Percentiles rank a stretch among this genome's conserved stretches.
These are phyloP conservation scores for Vaucheria bursata DNA, from an alignment of 352 stramenopile genomes.

Conservation along the genomic window DNA sequence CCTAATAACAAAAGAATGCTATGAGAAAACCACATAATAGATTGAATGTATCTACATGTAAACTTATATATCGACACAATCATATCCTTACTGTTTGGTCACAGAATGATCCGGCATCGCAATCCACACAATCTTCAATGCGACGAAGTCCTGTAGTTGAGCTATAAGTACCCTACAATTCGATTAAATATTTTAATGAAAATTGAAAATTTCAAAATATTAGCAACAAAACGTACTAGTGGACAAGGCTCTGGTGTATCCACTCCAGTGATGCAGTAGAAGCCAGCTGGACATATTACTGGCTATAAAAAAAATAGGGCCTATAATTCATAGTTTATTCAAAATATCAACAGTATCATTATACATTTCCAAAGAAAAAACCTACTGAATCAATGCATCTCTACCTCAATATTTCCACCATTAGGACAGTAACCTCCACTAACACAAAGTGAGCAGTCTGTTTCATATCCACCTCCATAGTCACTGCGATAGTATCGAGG, in stretches of 20 bases:
- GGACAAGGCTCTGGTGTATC: slow-evolving; percentile 66
- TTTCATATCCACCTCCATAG: slow-evolving; percentile 11
- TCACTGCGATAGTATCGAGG: slow-evolving; percentile 35
- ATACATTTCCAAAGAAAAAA: no score
- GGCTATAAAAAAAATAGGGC: slow-evolving; percentile 53
- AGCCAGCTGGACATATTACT: slow-evolving; percentile 62
- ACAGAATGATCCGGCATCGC: slow-evolving; percentile 78
- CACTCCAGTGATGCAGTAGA: slow-evolving; percentile 66
- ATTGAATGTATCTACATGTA: no score
- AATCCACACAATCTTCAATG: slow-evolving; percentile 71
- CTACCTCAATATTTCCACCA: slow-evolving; percentile 57
- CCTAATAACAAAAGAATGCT: no score
- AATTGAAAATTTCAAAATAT: no score
- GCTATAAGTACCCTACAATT: slow-evolving; percentile 66
- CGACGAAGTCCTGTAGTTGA: slow-evolving; percentile 62
- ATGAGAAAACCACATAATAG: no score
- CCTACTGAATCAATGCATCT: no score
- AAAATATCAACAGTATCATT: no score
- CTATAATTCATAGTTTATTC: no score
- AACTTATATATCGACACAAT: no score
- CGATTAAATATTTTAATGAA: no score
- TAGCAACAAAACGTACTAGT: slow-evolving; percentile 50
- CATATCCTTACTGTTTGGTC: slow-evolving; percentile 53
- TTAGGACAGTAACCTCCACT: slow-evolving; percentile 70
- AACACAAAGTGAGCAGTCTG: slow-evolving; percentile 56